These are phyloP conservation scores for Rhodamnia rubescens DNA, from an alignment of 345 rosid species.

Conservation along the genomic window DNA sequence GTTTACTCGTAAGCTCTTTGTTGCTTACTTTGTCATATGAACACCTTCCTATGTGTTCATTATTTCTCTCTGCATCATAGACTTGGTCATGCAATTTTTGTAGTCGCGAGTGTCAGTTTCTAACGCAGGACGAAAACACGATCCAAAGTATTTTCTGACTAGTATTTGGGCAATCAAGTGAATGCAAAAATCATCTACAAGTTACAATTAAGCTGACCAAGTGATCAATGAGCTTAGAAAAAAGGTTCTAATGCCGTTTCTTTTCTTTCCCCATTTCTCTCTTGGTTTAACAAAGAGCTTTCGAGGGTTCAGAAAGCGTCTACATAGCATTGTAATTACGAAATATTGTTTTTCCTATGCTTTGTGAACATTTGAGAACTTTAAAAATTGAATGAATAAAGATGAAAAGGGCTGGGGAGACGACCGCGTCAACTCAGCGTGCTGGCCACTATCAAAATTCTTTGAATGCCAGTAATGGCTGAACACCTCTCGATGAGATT, in stretches of 20 bases:
- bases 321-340: neutral
- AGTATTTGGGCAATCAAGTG: neutral
- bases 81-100: neutral
- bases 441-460: conserved; percentile 21
- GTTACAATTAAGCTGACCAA: neutral
- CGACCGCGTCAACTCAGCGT: conserved; percentile 12
- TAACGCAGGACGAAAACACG: neutral
- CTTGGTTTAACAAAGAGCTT: neutral
- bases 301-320: neutral
- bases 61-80: neutral
- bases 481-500: conserved; percentile 18
- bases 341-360: neutral
- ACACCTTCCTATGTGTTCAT: too few relatives aligned
- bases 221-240: neutral
- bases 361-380: neutral
- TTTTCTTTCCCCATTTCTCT: neutral
- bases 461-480: neutral
- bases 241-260: neutral
- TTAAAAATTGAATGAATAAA: neutral
- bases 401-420: neutral
- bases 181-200: neutral
- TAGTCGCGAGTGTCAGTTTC: neutral
- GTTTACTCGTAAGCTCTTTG: too few relatives aligned
- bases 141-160: neutral
- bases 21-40: neutral